phyloP scores from a whole-genome alignment of 2,329 filamentous ascomycete species.

The Talaromyces sp. region DNA sequence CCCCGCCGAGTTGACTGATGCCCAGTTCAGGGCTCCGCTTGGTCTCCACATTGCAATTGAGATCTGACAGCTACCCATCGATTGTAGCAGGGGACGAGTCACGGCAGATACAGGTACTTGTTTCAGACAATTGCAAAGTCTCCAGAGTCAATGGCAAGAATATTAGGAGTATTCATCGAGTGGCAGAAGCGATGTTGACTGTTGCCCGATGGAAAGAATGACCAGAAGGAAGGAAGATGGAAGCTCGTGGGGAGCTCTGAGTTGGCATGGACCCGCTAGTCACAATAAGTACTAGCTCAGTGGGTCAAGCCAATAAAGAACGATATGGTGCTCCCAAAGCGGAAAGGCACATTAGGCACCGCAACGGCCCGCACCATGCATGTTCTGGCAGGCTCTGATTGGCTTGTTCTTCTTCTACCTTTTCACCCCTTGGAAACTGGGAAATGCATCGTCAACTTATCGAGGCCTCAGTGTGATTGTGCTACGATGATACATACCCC shows the following conservation, averaged over 20 bases:
- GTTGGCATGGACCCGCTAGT: constrained; percentile 2
- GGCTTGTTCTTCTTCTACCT: neutral
- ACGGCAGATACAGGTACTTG: neutral
- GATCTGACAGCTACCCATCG: neutral
- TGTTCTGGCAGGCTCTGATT: constrained; percentile 19
- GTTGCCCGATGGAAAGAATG: neutral
- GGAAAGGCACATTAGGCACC: constrained; percentile 12
- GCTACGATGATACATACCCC: neutral
- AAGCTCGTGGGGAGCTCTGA: neutral
- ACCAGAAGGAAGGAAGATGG: neutral
- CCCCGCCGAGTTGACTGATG: constrained; percentile 17
- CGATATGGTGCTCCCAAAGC: neutral
- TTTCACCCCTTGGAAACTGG: neutral
- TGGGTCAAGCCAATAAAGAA: neutral
- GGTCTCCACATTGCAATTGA: neutral
- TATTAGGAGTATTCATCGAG: neutral
- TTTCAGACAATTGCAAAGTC: neutral
- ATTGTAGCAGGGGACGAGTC: neutral
- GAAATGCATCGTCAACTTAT: neutral
- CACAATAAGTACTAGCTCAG: neutral
- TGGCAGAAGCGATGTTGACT: neutral
- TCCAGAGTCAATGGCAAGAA: neutral
- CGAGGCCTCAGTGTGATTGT: neutral
- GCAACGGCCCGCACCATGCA: constrained; percentile 19
- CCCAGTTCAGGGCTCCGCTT: constrained; percentile 14